These are phyloP conservation scores for Pichia kluyveri DNA, from an alignment of 805 yeast species.

Conservation along the genomic window DNA sequence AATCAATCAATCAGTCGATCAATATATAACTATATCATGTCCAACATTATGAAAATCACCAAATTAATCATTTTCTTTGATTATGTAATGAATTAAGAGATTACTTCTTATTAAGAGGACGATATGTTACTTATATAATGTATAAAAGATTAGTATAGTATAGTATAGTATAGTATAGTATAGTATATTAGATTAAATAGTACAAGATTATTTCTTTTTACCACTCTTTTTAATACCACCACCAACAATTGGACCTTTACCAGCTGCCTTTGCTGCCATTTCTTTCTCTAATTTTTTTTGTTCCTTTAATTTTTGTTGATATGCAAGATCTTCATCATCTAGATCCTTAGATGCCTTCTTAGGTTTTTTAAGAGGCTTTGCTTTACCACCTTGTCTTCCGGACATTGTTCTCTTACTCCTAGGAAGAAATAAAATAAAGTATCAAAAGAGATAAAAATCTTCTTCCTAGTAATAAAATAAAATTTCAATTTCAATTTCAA, in stretches of 20 bases:
- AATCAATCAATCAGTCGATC: no score
- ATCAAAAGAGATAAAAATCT: neutral
- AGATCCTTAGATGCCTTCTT: slow-evolving; percentile 69
- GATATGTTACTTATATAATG: no score
- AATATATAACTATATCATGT: no score
- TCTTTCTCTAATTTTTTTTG: slow-evolving; percentile 91
- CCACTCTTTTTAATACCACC: slow-evolving; percentile 95
- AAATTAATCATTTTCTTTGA: no score
- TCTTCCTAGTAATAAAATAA: no score
- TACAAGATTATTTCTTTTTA: slow-evolving; percentile 31
- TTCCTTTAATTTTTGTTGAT: slow-evolving; percentile 89
- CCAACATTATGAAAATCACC: no score
- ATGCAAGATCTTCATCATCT: slow-evolving; percentile 86
- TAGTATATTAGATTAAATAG: no score
- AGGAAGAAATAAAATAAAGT: neutral
- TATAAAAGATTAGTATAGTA: no score
- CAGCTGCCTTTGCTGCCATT: slow-evolving; percentile 75
- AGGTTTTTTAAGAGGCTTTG: slow-evolving; percentile 79
- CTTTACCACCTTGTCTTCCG: slow-evolving; percentile 96
- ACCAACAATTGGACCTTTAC: slow-evolving; percentile 86
- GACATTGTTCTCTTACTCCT: slow-evolving; percentile 43
- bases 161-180: no score
- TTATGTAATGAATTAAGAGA: no score
- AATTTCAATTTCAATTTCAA: neutral
- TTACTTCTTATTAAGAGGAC: no score